These are phyloP conservation scores for Stylonectria norvegica DNA, from an alignment of 2,329 filamentous ascomycete species.

Conservation along the genomic window DNA sequence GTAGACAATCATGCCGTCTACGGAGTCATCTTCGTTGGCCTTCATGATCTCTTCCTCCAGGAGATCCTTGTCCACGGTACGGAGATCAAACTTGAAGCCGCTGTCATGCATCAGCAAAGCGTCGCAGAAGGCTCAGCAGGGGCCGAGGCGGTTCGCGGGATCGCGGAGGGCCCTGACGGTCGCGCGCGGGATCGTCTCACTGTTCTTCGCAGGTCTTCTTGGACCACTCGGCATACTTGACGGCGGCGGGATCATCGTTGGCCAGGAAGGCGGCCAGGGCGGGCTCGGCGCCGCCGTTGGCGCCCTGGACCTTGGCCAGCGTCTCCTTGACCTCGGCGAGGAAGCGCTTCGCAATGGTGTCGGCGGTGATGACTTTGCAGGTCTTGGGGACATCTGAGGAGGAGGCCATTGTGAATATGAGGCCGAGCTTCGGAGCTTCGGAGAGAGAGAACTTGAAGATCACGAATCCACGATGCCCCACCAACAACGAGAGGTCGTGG, in stretches of 20 bases:
- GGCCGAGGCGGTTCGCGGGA: conserved; percentile 15
- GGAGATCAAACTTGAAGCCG: conserved; percentile 86
- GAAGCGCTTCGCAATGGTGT: conserved; percentile 79
- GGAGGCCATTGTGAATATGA: conserved; percentile 26
- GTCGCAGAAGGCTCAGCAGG: no score
- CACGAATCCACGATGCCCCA: conserved; percentile 7
- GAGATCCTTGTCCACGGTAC: conserved; percentile 77
- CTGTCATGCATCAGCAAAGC: conserved; percentile 45
- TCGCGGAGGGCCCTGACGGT: conserved; percentile 17
- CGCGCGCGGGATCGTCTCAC: conserved; percentile 53
- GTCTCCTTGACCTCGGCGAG: conserved; percentile 75
- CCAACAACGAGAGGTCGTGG: conserved; percentile 7
- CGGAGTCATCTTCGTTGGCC: conserved; percentile 72
- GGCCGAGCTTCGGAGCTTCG: background rate
- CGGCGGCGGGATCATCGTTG: conserved; percentile 84
- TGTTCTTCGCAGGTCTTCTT: conserved; percentile 95
- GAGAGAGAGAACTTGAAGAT: conserved; percentile 7
- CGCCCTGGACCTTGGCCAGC: conserved; percentile 65
- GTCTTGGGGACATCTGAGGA: conserved; percentile 55
- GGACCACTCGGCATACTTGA: conserved; percentile 96
- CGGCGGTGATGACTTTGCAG: conserved; percentile 91
- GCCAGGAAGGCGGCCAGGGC: conserved; percentile 88
- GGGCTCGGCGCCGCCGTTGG: conserved; percentile 54
- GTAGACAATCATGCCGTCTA: conserved; percentile 95
- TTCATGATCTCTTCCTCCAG: conserved; percentile 85